Conservation (phyloP, 163 green algal species). For the Picocystis sp. region DNA sequence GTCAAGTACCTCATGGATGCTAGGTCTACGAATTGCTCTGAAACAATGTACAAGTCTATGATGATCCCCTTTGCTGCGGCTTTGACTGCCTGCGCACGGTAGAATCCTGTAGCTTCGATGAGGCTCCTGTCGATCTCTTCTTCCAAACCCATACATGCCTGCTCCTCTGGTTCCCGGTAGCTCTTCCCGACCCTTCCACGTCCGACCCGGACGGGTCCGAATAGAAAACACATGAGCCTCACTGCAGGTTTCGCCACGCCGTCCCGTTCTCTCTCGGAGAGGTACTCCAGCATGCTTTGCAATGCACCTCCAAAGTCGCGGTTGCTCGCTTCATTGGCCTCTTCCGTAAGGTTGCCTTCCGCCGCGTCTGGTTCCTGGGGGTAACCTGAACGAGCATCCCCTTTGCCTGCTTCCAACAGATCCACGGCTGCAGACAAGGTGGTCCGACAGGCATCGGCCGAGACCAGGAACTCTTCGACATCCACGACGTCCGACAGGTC, state of each 20-base stretch:
- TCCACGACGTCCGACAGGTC: conserved; percentile 46
- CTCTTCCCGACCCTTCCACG: conserved; percentile 19
- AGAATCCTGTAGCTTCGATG: conserved; percentile 32
- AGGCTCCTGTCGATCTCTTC: conserved; percentile 20
- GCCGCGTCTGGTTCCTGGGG: neutral
- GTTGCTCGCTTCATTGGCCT: neutral
- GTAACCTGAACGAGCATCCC: neutral
- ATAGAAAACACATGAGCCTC: conserved; percentile 41
- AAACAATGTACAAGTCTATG: conserved; percentile 54
- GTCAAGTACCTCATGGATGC: conserved; percentile 33
- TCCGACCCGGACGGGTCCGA: conserved; percentile 30
- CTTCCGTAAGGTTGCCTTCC: neutral
- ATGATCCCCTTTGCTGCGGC: conserved; percentile 42
- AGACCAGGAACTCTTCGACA: conserved; percentile 36
- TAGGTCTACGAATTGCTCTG: conserved; percentile 26
- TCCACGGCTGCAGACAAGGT: conserved; percentile 42
- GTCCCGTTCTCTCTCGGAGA: conserved; percentile 13
- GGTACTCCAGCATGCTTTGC: conserved; percentile 39
- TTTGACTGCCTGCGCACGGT: conserved; percentile 39
- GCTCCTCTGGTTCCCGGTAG: conserved; percentile 2
- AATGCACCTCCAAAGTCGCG: conserved; percentile 35
- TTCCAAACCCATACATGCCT: conserved; percentile 6
- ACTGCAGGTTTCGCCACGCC: neutral
- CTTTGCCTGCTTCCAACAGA: neutral
- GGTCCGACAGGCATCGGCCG: conserved; percentile 34